Conservation (phyloP, 805 yeast species). For the Sugiyamaella chiloensis region DNA sequence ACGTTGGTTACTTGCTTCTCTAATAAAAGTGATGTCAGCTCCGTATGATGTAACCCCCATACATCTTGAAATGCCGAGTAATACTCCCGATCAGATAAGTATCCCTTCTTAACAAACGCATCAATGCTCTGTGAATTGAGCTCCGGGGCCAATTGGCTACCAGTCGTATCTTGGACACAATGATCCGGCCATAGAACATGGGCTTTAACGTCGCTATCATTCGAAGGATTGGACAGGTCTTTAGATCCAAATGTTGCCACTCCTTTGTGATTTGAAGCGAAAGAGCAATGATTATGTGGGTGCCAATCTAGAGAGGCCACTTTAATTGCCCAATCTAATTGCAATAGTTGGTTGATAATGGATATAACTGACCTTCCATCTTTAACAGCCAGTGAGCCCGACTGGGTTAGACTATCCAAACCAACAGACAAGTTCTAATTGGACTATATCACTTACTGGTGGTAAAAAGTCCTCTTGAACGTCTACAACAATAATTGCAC, state of each 20-base stretch:
- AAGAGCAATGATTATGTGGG: constrained; percentile 72
- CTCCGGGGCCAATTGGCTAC: constrained; percentile 58
- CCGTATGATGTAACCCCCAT: constrained; percentile 72
- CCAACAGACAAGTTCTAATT: too few relatives aligned
- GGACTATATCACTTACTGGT: too few relatives aligned
- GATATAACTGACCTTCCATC: constrained; percentile 60
- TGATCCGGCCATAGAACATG: constrained; percentile 83
- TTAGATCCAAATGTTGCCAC: constrained; percentile 49
- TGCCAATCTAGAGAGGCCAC: constrained; percentile 89
- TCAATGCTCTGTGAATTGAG: constrained; percentile 39
- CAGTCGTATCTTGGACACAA: constrained; percentile 70
- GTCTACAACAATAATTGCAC: constrained; percentile 73
- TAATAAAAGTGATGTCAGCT: constrained; percentile 48
- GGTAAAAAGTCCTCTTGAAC: constrained; percentile 86
- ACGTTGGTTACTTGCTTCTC: constrained; percentile 54
- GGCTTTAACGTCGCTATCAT: constrained; percentile 36
- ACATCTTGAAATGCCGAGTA: constrained; percentile 84
- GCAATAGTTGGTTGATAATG: constrained; percentile 47
- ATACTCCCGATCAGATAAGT: constrained; percentile 68
- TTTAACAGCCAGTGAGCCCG: constrained; percentile 71
- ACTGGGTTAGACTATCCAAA: constrained; percentile 14
- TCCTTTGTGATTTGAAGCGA: constrained; percentile 63
- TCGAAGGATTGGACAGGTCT: constrained; percentile 50
- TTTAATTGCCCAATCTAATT: constrained; percentile 54
- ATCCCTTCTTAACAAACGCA: constrained; percentile 67